Evolutionary conservation across 768 basidiomycete genomes (phyloP).

Genomic region (Mycena maculata): DNA sequence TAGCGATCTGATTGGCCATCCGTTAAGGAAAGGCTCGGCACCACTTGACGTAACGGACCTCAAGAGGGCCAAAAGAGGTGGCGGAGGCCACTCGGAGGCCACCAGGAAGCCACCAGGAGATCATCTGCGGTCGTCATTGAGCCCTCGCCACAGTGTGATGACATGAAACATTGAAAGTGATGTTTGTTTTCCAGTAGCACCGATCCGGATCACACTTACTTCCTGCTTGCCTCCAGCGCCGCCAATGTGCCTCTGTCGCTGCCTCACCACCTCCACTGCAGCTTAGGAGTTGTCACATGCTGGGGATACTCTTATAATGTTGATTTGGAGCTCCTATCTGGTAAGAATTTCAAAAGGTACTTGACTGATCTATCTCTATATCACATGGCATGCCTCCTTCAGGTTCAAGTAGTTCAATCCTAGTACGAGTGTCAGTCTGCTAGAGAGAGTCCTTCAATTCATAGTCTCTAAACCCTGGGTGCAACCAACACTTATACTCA

Average conservation of each 20-base stretch:
- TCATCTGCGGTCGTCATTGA: too few relatives aligned
- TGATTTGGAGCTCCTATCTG: neutral
- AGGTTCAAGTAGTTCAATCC: too few relatives aligned
- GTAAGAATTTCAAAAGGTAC: neutral
- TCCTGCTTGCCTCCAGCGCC: neutral
- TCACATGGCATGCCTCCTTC: too few relatives aligned
- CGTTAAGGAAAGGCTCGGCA: neutral
- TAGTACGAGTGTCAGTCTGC: too few relatives aligned
- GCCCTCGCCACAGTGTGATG: neutral
- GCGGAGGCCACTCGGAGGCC: neutral
- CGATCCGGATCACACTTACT: neutral
- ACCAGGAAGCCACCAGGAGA: neutral
- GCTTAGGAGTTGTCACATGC: neutral
- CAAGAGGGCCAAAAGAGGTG: neutral
- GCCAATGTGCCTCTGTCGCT: neutral
- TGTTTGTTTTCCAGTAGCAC: neutral
- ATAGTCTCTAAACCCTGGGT: too few relatives aligned
- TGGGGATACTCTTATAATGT: neutral
- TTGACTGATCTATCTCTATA: neutral
- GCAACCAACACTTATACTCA: too few relatives aligned
- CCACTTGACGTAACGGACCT: neutral
- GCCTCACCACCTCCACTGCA: conserved; percentile 1
- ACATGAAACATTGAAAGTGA: neutral
- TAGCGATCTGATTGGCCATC: neutral
- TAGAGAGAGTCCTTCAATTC: too few relatives aligned